Evolutionary conservation across 495 filamentous ascomycete species (phyloP).

Genomic region (Immersiella caudata): DNA sequence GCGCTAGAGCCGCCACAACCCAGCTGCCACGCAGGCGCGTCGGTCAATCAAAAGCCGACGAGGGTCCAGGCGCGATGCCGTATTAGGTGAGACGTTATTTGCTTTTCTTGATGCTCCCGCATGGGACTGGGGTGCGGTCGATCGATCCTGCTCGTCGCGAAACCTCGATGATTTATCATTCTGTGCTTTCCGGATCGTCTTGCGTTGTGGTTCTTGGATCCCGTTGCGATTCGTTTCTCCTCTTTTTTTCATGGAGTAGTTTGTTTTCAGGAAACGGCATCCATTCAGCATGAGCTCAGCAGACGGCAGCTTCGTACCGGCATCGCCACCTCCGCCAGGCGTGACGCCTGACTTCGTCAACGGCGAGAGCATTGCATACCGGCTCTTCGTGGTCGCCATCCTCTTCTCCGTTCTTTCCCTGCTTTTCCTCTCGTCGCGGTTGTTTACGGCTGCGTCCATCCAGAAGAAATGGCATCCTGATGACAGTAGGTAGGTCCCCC

Average conservation of each 20-base stretch:
- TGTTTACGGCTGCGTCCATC: conserved; percentile 30
- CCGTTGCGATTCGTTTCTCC: neutral
- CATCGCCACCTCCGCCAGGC: conserved; percentile 22
- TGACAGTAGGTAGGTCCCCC: conserved; percentile 27
- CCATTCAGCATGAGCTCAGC: neutral
- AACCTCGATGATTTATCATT: too few relatives aligned
- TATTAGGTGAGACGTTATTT: too few relatives aligned
- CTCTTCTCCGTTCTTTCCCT: conserved; percentile 29
- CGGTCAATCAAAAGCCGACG: too few relatives aligned
- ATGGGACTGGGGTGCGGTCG: too few relatives aligned
- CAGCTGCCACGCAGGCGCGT: too few relatives aligned
- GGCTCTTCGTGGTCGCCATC: conserved; percentile 25
- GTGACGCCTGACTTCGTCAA: conserved; percentile 34
- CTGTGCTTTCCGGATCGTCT: too few relatives aligned
- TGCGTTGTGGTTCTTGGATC: too few relatives aligned
- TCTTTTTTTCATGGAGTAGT: neutral
- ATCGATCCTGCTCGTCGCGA: too few relatives aligned
- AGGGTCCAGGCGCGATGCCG: too few relatives aligned
- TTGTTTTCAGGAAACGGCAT: neutral
- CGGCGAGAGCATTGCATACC: conserved; percentile 30
- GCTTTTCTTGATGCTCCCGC: too few relatives aligned
- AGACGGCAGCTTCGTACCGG: conserved; percentile 1
- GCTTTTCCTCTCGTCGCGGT: conserved; percentile 24
- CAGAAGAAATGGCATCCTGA: conserved; percentile 31
- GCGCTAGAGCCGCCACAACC: too few relatives aligned